Percentiles rank a stretch among this genome's conserved stretches.
Conservation (phyloP, 306 rosid genomes). For the Cucurbita ficifolia region DNA sequence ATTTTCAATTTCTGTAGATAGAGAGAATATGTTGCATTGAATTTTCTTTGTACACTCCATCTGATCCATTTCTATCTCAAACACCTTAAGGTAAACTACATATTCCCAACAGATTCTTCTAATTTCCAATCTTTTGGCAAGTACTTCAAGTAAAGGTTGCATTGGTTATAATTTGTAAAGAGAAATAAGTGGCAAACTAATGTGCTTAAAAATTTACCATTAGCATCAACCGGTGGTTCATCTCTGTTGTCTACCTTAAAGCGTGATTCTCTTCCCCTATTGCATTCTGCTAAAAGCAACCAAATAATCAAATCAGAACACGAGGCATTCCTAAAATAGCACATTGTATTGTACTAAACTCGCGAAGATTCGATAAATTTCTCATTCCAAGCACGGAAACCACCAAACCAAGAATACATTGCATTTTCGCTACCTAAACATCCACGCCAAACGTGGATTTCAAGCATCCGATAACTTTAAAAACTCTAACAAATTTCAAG, state of each 20-base stretch:
- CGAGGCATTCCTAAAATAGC: neutral
- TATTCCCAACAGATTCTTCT: neutral
- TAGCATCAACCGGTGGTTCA: constrained; percentile 14
- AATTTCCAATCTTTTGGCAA: neutral
- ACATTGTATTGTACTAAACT: neutral
- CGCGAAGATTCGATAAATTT: neutral
- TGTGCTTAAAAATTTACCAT: constrained; percentile 19
- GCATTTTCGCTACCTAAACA: neutral
- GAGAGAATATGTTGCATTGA: neutral
- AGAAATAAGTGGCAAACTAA: neutral
- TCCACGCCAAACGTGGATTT: neutral
- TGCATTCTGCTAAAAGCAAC: constrained; percentile 15
- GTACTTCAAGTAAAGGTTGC: neutral
- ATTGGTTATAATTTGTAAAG: neutral
- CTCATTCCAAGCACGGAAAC: neutral
- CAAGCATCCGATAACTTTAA: neutral
- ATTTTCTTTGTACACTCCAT: neutral
- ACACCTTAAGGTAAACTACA: neutral
- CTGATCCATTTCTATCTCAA: neutral
- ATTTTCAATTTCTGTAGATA: neutral
- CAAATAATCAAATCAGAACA: neutral
- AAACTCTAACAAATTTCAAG: neutral
- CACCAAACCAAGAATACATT: neutral
- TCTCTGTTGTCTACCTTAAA: constrained; percentile 19
- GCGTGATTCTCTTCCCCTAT: constrained; percentile 15